Evolutionary conservation across 139 green algal genomes (phyloP).

Genomic region (Pseudopediastrum boryanum): DNA sequence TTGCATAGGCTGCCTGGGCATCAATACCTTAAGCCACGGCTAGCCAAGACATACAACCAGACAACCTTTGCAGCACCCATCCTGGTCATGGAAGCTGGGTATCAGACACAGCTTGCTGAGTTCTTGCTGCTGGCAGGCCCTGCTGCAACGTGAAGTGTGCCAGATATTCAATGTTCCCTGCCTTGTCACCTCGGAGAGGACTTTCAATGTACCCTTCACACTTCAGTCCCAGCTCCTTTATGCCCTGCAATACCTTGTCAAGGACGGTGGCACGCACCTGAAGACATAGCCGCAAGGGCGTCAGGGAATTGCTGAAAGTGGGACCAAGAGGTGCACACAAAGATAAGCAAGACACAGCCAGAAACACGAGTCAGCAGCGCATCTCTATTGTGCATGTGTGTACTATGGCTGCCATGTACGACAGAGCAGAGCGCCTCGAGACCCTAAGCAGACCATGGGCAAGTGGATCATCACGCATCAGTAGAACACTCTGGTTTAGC

Average conservation of each 20-base stretch:
- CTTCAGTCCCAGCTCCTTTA: conserved; percentile 64
- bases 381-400: neutral
- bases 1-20: too few relatives aligned
- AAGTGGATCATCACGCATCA: too few relatives aligned
- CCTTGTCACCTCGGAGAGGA: conserved; percentile 75
- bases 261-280: conserved; percentile 71
- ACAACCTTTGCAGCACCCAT: too few relatives aligned
- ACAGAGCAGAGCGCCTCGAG: neutral
- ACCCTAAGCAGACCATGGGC: neutral
- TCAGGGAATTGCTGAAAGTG: neutral
- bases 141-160: neutral
- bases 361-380: neutral
- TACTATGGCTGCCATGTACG: neutral
- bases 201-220: conserved; percentile 66
- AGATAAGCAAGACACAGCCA: neutral
- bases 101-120: too few relatives aligned
- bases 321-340: neutral
- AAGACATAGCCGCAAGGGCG: too few relatives aligned
- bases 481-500: too few relatives aligned
- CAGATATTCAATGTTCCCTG: conserved; percentile 60
- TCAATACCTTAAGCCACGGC: too few relatives aligned
- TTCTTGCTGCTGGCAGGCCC: too few relatives aligned
- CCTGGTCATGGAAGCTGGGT: too few relatives aligned
- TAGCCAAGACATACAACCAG: too few relatives aligned
- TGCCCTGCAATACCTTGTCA: conserved; percentile 51